phyloP scores from a whole-genome alignment of 2,329 filamentous ascomycete species.

The Botrytis aclada region DNA sequence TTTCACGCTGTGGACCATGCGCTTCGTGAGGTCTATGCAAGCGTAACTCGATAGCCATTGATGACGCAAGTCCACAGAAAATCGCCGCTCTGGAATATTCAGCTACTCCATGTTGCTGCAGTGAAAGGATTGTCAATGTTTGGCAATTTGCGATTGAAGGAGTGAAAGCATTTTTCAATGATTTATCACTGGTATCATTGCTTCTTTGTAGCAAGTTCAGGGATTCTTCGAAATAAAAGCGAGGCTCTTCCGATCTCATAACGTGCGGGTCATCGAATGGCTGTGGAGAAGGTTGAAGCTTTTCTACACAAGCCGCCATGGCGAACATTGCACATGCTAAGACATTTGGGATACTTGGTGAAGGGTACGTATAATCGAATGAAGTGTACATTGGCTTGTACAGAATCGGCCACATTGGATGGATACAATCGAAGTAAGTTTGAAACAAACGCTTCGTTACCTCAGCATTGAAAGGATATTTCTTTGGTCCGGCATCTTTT shows the following conservation, averaged over 20 bases:
- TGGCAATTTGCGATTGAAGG: conserved; percentile 35
- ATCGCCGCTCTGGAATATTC: conserved; percentile 36
- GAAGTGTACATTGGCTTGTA: conserved; percentile 36
- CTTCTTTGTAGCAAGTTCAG: conserved; percentile 28
- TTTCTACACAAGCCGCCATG: conserved; percentile 34
- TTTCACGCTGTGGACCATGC: conserved; percentile 30
- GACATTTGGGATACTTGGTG: conserved; percentile 29
- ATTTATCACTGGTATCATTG: conserved; percentile 13
- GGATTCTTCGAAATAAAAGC: conserved; percentile 23
- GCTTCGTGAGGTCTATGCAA: conserved; percentile 30
- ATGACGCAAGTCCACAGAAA: conserved; percentile 31
- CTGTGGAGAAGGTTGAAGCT: conserved; percentile 22
- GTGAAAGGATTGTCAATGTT: conserved; percentile 32
- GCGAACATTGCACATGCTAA: conserved; percentile 34
- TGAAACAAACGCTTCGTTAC: conserved; percentile 33
- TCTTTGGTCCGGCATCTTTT: neutral
- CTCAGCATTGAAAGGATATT: conserved; percentile 25
- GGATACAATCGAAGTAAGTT: conserved; percentile 35
- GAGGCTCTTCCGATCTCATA: conserved; percentile 5
- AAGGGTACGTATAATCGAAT: conserved; percentile 30
- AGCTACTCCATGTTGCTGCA: conserved; percentile 36
- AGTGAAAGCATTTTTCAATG: conserved; percentile 27
- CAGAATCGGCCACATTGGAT: conserved; percentile 36
- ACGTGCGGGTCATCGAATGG: conserved; percentile 23
- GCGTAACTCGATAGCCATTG: conserved; percentile 36